Base-by-base conservation (phyloP, 2,329 filamentous ascomycete species). In the Sclerotinia trifoliorum region DNA sequence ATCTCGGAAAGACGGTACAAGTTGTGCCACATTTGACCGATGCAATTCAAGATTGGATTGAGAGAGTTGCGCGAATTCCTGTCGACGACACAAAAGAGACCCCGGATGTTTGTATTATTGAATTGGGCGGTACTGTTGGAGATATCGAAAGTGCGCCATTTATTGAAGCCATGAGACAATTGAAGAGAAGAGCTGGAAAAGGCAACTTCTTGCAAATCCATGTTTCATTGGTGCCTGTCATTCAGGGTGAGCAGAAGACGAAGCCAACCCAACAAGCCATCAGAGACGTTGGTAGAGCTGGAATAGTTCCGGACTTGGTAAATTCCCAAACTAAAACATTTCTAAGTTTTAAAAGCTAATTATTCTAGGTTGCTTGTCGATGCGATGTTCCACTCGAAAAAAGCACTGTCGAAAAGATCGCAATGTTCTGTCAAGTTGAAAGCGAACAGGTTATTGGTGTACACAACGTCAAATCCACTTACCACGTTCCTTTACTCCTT, bases 191-290 rank as follows among this genome's bases (percentile, higher is more conserved):
- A 71, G 88, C 86, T 32, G 91, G 91, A 74, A 88, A 87, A 77
- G 85, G 88, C 77, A 94, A 96, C 81, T 96, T 97, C 79, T 81
- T 94, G 77, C 90, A 93, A 78, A 96, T 97, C 73, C 90, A 93
- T 80, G 94, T 97, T 71, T 93, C 91, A 5, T 92, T 94, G 74
- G 90, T 98, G 46, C 95, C 94, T 1, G 85, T 94, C 7, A 77
- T 78, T 64, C 71, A 75, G 57, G 76, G 86, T 46, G 90, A 98
- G 83, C 89, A 96, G 80, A 98, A 98, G 86, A 98, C 94, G 13
- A 98, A 98, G 82, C 95, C 95, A 0, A 99, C 95, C 0, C 95
- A 99, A 79, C 88, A 92, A 75, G 92, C 94, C 35, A 93, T 98
- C 75, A 90, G 90, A 77, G 88, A 91, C 75, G 67, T 70, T 69